These are phyloP conservation scores for Phytophthora pistaciae DNA, from an alignment of 352 stramenopile genomes.

Conservation along the genomic window DNA sequence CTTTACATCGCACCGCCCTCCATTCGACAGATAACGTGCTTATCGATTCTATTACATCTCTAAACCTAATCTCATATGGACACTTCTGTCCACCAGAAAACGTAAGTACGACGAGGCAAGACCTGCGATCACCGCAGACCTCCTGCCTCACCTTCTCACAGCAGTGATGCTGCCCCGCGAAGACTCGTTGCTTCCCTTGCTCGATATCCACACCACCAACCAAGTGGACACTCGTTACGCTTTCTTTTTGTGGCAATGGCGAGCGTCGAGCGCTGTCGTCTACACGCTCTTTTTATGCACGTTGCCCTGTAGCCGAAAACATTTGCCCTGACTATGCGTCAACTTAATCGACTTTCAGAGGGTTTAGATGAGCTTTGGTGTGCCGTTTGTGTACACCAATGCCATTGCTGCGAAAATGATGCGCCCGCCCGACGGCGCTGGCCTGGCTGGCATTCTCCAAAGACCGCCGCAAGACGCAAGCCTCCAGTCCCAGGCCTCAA, in stretches of 20 bases:
- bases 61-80: not conserved
- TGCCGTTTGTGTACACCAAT: slow-evolving; percentile 39
- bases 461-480: slow-evolving; percentile 29
- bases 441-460: slow-evolving; percentile 39
- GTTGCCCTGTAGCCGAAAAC: not conserved
- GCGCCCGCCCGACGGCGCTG: not conserved
- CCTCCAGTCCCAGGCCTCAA: slow-evolving; percentile 14
- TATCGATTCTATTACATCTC: not conserved
- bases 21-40: not conserved
- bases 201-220: not conserved
- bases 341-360: slow-evolving; percentile 20
- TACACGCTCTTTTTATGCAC: slow-evolving; percentile 7
- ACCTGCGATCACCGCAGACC: not conserved
- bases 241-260: not conserved
- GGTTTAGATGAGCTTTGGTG: slow-evolving; percentile 31
- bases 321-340: not conserved
- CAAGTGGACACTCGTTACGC: not conserved
- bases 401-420: slow-evolving; percentile 26
- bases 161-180: not conserved
- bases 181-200: not conserved
- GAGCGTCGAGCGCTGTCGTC: slow-evolving; percentile 6
- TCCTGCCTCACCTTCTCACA: not conserved
- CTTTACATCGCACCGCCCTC: too few species aligned
- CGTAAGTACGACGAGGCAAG: not conserved
- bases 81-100: not conserved